Evolutionary conservation across 805 yeast genomes (phyloP).

Genomic region (Saccharomyces jurei): DNA sequence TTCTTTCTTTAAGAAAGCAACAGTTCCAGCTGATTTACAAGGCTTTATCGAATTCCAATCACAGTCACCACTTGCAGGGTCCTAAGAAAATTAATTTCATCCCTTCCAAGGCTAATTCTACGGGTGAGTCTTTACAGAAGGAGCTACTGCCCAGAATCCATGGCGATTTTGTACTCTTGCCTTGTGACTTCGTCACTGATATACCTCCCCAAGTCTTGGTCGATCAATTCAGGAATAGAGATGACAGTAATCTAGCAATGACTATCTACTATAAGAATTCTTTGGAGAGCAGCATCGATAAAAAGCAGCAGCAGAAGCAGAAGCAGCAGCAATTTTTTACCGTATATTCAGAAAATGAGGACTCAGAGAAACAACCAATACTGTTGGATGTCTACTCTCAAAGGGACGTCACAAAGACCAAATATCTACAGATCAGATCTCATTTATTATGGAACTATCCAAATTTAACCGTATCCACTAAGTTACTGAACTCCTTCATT

Average conservation of each 20-base stretch:
- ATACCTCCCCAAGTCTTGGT: slow-evolving; percentile 83
- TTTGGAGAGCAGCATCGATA: slow-evolving; percentile 72
- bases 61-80: slow-evolving; percentile 23
- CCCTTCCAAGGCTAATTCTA: slow-evolving; percentile 40
- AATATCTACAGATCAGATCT: slow-evolving; percentile 68
- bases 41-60: slow-evolving; percentile 17
- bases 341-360: slow-evolving; percentile 46
- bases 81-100: slow-evolving; percentile 36
- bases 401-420: slow-evolving; percentile 60
- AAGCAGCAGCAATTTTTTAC: slow-evolving; percentile 51
- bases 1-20: slow-evolving; percentile 35
- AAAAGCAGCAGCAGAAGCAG: slow-evolving; percentile 36
- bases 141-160: slow-evolving; percentile 37
- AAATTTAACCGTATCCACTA: slow-evolving; percentile 65
- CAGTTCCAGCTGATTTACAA: slow-evolving; percentile 23
- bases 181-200: slow-evolving; percentile 91
- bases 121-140: slow-evolving; percentile 53
- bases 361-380: slow-evolving; percentile 29
- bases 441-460: slow-evolving; percentile 89
- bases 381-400: slow-evolving; percentile 68
- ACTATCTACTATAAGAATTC: slow-evolving; percentile 68
- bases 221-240: slow-evolving; percentile 72
- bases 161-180: slow-evolving; percentile 68
- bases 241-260: slow-evolving; percentile 61
- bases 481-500: slow-evolving; percentile 65